Conservation (phyloP, 2,329 filamentous ascomycete genomes). For the Trichoderma sp. region DNA sequence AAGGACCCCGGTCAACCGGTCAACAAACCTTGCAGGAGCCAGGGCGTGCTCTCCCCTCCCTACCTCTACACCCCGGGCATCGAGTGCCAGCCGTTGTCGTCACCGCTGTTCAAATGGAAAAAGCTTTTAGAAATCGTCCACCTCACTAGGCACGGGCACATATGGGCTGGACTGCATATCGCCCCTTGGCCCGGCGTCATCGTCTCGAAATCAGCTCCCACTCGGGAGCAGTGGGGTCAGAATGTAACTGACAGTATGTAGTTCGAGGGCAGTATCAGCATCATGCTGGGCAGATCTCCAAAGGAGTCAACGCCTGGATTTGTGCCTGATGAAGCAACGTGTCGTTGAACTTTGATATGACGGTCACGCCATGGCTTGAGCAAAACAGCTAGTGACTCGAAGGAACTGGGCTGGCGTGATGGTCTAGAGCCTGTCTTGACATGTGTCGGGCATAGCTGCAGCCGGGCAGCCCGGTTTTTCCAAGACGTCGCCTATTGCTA, state of each 20-base stretch:
- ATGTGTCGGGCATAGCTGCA: conserved; percentile 26
- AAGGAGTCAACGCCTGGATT: conserved; percentile 3
- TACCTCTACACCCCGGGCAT: conserved; percentile 16
- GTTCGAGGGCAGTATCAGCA: not conserved
- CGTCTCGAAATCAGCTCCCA: not conserved
- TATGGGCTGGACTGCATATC: conserved; percentile 12
- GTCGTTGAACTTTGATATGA: conserved; percentile 15
- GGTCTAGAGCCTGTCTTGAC: conserved; percentile 16
- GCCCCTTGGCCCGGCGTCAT: not conserved
- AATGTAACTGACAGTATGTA: not conserved
- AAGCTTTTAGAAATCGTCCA: not conserved
- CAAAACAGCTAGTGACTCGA: conserved; percentile 5
- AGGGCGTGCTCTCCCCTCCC: conserved; percentile 21
- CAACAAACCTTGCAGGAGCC: conserved; percentile 23
- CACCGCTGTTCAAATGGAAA: conserved; percentile 17
- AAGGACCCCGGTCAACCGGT: conserved; percentile 21
- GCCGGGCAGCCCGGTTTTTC: conserved; percentile 19
- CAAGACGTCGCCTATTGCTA: not conserved
- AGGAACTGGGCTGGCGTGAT: conserved; percentile 14
- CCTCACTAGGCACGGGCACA: conserved; percentile 21
- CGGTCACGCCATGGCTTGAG: conserved; percentile 21
- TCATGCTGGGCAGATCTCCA: not conserved
- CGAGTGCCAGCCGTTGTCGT: conserved; percentile 3
- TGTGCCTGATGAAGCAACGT: conserved; percentile 12
- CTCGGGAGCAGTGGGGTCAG: conserved; percentile 16